Percentiles rank a stretch among this genome's conserved stretches.
These are phyloP conservation scores for Suaeda aralocaspica DNA, from an alignment of 148 eudicot species.

Conservation along the genomic window DNA sequence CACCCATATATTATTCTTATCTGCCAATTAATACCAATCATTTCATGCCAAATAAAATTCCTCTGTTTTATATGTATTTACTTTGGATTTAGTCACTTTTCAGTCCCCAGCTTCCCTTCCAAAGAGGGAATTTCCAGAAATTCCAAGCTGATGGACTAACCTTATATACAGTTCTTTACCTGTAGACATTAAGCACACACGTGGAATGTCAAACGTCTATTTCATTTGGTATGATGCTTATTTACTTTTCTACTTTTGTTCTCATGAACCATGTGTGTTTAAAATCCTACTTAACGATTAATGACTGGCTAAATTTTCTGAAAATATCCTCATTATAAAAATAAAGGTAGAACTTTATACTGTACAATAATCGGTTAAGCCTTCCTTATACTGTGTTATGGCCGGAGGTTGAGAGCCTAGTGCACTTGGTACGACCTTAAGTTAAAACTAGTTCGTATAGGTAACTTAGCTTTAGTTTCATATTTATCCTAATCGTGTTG, in stretches of 20 bases:
- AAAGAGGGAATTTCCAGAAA: constrained; percentile 7
- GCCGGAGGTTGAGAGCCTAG: too few species aligned
- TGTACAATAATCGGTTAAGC: too few species aligned
- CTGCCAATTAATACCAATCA: constrained; percentile 2
- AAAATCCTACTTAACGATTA: neutral
- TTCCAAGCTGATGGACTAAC: constrained; percentile 1
- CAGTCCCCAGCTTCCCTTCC: constrained; percentile 8
- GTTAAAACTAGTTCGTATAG: too few species aligned
- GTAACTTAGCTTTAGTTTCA: too few species aligned
- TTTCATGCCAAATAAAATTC: neutral
- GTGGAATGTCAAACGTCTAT: constrained; percentile 9
- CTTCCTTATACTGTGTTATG: too few species aligned
- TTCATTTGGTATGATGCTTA: neutral
- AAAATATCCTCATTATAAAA: too few species aligned
- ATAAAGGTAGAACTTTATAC: too few species aligned
- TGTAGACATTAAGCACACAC: neutral
- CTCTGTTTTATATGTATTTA: neutral
- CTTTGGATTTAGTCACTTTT: neutral
- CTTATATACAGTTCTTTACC: neutral
- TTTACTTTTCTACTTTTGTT: neutral
- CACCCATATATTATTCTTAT: constrained; percentile 6
- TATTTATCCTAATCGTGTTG: too few species aligned
- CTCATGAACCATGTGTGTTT: neutral
- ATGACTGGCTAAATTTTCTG: too few species aligned
- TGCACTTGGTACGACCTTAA: too few species aligned